Conservation (phyloP, 495 filamentous ascomycete species). For the Sporormia fimetaria region DNA sequence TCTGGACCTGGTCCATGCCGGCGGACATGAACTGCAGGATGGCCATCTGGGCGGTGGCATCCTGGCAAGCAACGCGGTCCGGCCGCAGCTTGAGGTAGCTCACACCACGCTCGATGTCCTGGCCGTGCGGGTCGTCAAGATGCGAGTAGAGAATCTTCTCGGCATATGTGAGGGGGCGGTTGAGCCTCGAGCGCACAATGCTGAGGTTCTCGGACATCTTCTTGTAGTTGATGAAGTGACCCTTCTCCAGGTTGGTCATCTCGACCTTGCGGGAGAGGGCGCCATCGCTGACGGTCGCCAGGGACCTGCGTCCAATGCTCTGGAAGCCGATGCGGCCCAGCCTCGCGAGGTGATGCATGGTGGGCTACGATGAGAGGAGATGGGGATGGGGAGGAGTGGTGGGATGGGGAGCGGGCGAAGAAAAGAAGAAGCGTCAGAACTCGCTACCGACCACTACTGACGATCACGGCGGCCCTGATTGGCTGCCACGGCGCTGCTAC, state of each 20-base stretch:
- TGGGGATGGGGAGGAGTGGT: slow-evolving; percentile 7
- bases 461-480: slow-evolving; percentile 9
- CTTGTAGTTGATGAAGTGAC: slow-evolving; percentile 75
- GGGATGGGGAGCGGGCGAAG: slow-evolving; percentile 3
- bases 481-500: slow-evolving; percentile 9
- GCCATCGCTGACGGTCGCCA: slow-evolving; percentile 52
- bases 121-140: slow-evolving; percentile 89
- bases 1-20: slow-evolving; percentile 86
- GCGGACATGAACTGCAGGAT: slow-evolving; percentile 99
- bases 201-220: slow-evolving; percentile 97
- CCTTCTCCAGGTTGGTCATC: slow-evolving; percentile 69
- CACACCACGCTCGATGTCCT: slow-evolving; percentile 89
- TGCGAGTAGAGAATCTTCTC: slow-evolving; percentile 99
- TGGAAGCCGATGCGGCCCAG: slow-evolving; percentile 35
- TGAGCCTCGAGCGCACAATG: slow-evolving; percentile 76
- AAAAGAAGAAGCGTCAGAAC: slow-evolving; percentile 20
- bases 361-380: slow-evolving; percentile 11
- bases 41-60: slow-evolving; percentile 99
- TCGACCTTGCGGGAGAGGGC: slow-evolving; percentile 68
- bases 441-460: slow-evolving; percentile 20
- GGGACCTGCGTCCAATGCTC: slow-evolving; percentile 15
- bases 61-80: slow-evolving; percentile 97
- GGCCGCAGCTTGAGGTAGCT: slow-evolving; percentile 94
- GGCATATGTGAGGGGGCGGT: slow-evolving; percentile 85
- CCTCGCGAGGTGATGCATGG: slow-evolving; percentile 26